A percentile compares a stretch with the other conserved stretches of the same genome.
These are phyloP conservation scores for Hymenoscyphus scutula DNA, from an alignment of 2,329 filamentous ascomycete genomes.

Conservation along the genomic window DNA sequence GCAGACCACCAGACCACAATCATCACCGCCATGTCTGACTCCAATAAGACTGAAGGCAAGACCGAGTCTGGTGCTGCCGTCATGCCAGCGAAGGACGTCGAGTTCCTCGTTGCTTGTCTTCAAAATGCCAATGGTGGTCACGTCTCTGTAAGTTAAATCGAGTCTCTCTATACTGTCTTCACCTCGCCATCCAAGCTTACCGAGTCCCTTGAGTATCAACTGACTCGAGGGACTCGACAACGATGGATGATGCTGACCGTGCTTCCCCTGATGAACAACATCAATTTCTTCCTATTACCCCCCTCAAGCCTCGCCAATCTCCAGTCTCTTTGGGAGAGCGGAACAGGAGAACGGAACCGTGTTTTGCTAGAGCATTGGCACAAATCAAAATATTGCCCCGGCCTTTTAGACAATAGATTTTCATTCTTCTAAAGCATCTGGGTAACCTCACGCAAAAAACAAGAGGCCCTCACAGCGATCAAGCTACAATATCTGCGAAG, in stretches of 20 bases:
- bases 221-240: background rate
- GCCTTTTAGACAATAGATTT: too few relatives aligned
- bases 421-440: too few relatives aligned
- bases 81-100: slow-evolving; percentile 21
- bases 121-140: slow-evolving; percentile 26
- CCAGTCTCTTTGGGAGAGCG: too few relatives aligned
- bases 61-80: background rate
- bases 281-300: too few relatives aligned
- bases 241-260: background rate
- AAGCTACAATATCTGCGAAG: background rate
- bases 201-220: background rate
- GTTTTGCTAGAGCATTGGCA: too few relatives aligned
- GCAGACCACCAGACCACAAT: background rate
- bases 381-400: too few relatives aligned
- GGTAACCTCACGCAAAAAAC: too few relatives aligned
- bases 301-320: too few relatives aligned
- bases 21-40: background rate
- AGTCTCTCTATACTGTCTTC: background rate
- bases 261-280: background rate
- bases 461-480: too few relatives aligned
- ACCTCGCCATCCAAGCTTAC: too few relatives aligned
- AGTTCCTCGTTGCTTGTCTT: slow-evolving; percentile 30
- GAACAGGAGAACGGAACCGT: too few relatives aligned
- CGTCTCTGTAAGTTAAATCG: slow-evolving; percentile 24
- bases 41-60: background rate